Conservation (phyloP, 2,329 filamentous ascomycete species). For the Saccharata proteae region DNA sequence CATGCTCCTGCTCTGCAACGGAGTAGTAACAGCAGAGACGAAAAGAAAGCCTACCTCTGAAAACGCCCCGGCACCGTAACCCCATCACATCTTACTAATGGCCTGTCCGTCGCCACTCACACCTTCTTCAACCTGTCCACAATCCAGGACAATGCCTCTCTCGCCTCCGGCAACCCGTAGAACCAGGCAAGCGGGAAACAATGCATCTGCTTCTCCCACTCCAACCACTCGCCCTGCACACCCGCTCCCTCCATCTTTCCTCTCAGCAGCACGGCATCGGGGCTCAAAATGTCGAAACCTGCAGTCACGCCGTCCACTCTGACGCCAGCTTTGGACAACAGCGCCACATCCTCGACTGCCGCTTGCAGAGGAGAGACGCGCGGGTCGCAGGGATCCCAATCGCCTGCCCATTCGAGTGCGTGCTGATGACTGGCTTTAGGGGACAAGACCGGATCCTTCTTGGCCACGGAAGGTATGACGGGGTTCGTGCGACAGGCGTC, state of each 20-base stretch:
- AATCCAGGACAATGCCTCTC: slow-evolving; percentile 35
- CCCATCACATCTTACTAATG: no score
- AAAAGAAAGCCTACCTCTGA: no score
- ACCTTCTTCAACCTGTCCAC: slow-evolving; percentile 16
- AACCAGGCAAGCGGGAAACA: slow-evolving; percentile 42
- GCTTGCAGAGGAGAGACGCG: slow-evolving; percentile 37
- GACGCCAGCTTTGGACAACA: slow-evolving; percentile 28
- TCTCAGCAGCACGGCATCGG: slow-evolving; percentile 39
- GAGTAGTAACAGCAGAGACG: no score
- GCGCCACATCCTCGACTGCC: slow-evolving; percentile 15
- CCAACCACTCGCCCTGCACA: slow-evolving; percentile 42
- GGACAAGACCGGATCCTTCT: slow-evolving; percentile 35
- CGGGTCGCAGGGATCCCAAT: slow-evolving; percentile 31
- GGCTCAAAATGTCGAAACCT: slow-evolving; percentile 40
- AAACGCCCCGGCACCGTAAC: no score
- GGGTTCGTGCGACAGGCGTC: slow-evolving; percentile 37
- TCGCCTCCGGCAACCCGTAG: slow-evolving; percentile 37
- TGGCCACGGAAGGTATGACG: slow-evolving; percentile 28
- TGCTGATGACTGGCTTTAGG: slow-evolving; percentile 29
- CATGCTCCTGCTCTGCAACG: no score
- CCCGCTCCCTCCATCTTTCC: slow-evolving; percentile 32
- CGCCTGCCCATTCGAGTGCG: slow-evolving; percentile 30
- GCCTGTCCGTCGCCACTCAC: no score
- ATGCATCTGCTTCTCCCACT: slow-evolving; percentile 51
- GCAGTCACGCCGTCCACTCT: slow-evolving; percentile 41